Evolutionary conservation across 805 yeast species (phyloP), one percentile per base, ranked within the genome.

Genomic region (Trichomonascus vanleenenianus): DNA sequence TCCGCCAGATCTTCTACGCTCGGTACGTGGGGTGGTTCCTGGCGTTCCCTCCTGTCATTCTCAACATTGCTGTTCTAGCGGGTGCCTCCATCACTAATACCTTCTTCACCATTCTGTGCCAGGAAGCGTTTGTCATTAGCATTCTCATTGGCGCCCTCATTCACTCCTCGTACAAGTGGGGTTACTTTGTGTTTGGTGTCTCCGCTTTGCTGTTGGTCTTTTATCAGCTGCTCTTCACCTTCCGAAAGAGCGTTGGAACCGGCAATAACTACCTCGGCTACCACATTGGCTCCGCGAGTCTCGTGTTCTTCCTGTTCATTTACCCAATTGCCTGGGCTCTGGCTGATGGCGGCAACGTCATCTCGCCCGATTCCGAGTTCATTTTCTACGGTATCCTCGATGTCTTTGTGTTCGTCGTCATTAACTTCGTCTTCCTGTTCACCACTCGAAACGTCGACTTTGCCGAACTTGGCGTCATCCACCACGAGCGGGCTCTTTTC

Each of bases 81-180:
- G 62, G 64, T 20, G 48, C 58, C 31, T 62, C 60, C 25, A 60
- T 70, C 48, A 50, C 59, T 22, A 59, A 64, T 30, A 53, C 58
- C 37, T 47, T 55, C 37, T 53, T 72, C 44, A 55, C 72, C 27
- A 46, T 59, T 30, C 45, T 68, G 33, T 57, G 67, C n/a, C 64
- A 67, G 16, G 76, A 68, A 57, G 68, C 74, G 16, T 73, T 68
- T 56, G 76, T 78, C 34, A 66, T 80, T 43, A 72, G 76, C 37
- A 65, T 76, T 36, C 69, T 80, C 59, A 71, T 80, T 56, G 85
- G 83, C 55, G 49, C 74, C 16, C 64, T 80, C 51, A 74, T 80
- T 48, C 51, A 59, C 30, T 71, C 82, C 7, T 63, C 76, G 38
- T 80, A 80, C 63, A 80, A 76, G 60, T 80, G 84, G 84, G 86